A percentile compares a stretch with the other conserved stretches of the same genome.
Evolutionary conservation across 441 rosid species (phyloP).

Genomic region (Rhodomyrtus psidioides): DNA sequence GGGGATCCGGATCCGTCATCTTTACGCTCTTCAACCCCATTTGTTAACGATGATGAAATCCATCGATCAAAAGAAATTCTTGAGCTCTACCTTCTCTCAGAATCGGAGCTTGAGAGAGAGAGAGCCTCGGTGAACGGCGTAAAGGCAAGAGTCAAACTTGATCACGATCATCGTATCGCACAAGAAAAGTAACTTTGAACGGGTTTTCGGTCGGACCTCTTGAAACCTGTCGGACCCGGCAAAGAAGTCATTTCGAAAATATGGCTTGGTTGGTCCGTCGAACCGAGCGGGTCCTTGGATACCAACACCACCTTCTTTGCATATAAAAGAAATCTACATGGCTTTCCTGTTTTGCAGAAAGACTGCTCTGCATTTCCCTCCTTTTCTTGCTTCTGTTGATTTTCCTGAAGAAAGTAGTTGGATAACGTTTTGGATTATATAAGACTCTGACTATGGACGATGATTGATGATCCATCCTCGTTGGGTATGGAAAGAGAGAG

Average conservation of each 20-base stretch:
- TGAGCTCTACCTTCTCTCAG: neutral
- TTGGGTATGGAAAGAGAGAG: too few relatives aligned
- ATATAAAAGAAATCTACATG: neutral
- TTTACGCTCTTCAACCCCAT: neutral
- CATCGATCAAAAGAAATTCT: neutral
- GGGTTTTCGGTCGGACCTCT: too few relatives aligned
- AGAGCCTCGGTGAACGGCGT: neutral
- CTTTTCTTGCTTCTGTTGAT: neutral
- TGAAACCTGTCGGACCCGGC: too few relatives aligned
- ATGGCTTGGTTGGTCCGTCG: too few relatives aligned
- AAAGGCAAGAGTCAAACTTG: neutral
- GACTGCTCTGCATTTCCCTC: neutral
- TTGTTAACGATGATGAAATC: neutral
- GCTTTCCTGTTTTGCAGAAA: neutral
- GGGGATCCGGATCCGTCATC: too few relatives aligned
- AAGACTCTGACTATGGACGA: neutral
- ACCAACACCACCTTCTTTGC: neutral
- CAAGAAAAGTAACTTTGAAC: too few relatives aligned
- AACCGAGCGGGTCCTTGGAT: too few relatives aligned
- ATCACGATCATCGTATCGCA: neutral
- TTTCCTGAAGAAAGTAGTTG: neutral
- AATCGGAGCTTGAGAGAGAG: neutral
- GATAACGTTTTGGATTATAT: neutral
- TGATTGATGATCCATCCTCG: neutral
- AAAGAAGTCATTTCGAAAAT: too few relatives aligned